Conservation (phyloP, 176 grass and related monocot species). For the Oryza meyeriana region DNA sequence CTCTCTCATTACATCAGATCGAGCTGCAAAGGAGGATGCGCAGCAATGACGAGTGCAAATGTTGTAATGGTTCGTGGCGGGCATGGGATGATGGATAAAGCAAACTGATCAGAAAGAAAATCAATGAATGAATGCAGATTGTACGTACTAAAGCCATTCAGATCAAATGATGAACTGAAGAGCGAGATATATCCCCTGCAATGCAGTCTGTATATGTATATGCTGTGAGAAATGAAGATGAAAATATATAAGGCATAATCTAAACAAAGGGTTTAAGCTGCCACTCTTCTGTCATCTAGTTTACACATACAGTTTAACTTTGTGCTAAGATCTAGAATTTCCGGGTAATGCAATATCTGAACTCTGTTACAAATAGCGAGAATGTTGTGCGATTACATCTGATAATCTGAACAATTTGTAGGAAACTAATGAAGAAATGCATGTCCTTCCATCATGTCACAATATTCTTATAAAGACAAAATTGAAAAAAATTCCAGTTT, state of each 20-base stretch:
- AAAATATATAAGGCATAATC: neutral
- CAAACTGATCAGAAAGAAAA: neutral
- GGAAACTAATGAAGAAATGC: neutral
- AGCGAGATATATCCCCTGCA: neutral
- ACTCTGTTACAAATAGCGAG: neutral
- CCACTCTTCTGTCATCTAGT: neutral
- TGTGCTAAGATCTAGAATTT: neutral
- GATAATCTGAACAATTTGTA: conserved; percentile 4
- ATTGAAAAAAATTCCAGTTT: neutral
- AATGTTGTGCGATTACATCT: neutral
- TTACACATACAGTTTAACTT: neutral
- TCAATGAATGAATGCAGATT: neutral
- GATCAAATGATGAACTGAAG: neutral
- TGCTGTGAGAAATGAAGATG: neutral
- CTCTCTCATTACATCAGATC: neutral
- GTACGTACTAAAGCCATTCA: neutral
- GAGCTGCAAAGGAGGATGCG: neutral
- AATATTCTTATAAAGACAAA: neutral
- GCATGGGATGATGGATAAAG: conserved; percentile 1
- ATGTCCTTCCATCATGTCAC: neutral
- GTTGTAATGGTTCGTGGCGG: neutral
- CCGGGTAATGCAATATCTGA: neutral
- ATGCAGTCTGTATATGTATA: neutral
- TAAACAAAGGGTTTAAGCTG: neutral
- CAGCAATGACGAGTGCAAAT: neutral